These are phyloP conservation scores for Ensete glaucum DNA, from an alignment of 176 grass and related monocot species.

Conservation along the genomic window DNA sequence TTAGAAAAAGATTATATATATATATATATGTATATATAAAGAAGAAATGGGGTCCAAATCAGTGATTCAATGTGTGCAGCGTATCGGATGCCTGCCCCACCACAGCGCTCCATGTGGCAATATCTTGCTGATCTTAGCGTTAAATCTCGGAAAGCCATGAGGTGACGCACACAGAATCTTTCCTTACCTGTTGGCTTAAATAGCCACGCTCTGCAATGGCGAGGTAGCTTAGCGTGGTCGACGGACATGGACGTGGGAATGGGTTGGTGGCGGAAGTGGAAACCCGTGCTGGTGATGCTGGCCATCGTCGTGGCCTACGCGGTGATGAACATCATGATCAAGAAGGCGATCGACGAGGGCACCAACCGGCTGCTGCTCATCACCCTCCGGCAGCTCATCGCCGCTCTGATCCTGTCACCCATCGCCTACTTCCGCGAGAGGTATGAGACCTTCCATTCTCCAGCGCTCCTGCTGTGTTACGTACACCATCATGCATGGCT, in stretches of 20 bases:
- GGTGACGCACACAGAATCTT: too few relatives aligned
- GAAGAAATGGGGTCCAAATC: too few relatives aligned
- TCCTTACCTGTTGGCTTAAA: not conserved
- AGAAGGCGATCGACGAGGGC: constrained; percentile 43
- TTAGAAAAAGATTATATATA: too few relatives aligned
- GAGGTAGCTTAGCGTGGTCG: not conserved
- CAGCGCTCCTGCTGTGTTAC: not conserved
- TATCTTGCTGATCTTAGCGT: not conserved
- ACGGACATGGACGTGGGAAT: not conserved
- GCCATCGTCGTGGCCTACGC: constrained; percentile 33
- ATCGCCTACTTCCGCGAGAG: constrained; percentile 61
- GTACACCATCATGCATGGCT: not conserved
- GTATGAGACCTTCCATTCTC: constrained; percentile 11
- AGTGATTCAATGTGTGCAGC: not conserved
- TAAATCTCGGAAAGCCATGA: too few relatives aligned
- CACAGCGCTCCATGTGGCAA: not conserved
- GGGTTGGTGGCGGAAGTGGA: constrained; percentile 19
- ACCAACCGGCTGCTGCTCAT: constrained; percentile 53
- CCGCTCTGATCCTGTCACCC: constrained; percentile 42
- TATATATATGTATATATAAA: too few relatives aligned
- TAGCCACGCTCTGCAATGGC: not conserved
- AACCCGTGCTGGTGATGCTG: constrained; percentile 35
- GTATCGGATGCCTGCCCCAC: not conserved
- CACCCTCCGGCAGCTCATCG: constrained; percentile 45
- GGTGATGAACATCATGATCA: constrained; percentile 45